Evolutionary conservation across 1,284 basidiomycete species (phyloP), one percentile per base, ranked within the genome.

Genomic region (Tausonia pullulans): DNA sequence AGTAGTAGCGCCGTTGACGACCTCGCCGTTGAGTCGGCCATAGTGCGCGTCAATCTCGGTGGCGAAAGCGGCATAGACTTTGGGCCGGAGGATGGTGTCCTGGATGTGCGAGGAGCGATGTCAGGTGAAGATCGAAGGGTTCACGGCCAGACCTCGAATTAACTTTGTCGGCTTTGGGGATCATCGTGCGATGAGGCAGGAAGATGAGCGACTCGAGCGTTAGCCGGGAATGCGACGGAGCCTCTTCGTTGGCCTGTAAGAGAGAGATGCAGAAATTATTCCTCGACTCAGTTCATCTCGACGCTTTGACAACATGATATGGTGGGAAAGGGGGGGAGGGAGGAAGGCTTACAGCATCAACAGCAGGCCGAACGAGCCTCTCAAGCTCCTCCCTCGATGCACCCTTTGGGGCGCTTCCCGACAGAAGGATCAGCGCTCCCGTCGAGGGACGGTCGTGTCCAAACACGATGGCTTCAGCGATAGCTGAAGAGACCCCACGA

Each of bases 381-480:
- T 78, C 59, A 27, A 79, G 72, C 63, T 80, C 75, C 53, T 75
- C 72, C 27, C 27, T 27, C 27, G 27, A 27, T 27, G 27, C 27
- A 27, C 27, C 27, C 27, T 27, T 27, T 27, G 27, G 27, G 27
- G 27, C 27, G 27, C 27, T 27, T 10, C 81, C 80, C 0, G 82
- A 80, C 0, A 52, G 82, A 14, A 84, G 75, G 63, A 85, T 79
- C 9, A 85, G 74, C 4, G 78, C 80, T 4, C 84, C 84, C 5
- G 79, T 76, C 66, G 82, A 81, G 4, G 82, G 78, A 52, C 79
- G 74, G 5, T 77, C 80, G 27, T 80, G 77, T 7, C 84, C 84
- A 60, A 85, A 85, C 56, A 86, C 79, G 67, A 85, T 79, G 40
- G 80, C 82, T 68, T 80, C 79, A 39, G 71, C 71, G 39, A 79